Conservation (phyloP, 2,329 filamentous ascomycete species). For the Hypoxylon sp. region DNA sequence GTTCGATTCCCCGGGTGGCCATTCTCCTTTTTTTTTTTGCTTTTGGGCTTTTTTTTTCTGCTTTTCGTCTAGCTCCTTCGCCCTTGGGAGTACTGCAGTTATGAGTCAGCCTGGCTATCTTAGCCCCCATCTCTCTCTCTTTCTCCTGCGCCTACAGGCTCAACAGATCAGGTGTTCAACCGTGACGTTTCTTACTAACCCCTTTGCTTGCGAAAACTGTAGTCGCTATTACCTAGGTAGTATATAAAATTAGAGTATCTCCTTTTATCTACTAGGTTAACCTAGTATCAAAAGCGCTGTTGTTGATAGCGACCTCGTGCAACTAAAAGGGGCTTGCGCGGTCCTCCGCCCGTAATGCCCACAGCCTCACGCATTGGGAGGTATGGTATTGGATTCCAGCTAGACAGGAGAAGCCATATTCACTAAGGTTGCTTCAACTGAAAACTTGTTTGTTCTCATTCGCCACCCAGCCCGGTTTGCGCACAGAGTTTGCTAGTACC, state of each 20-base stretch:
- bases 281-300: neutral
- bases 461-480: no score
- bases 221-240: neutral
- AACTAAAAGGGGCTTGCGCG: neutral
- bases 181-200: no score
- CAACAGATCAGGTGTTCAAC: no score
- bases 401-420: neutral
- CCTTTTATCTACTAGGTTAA: neutral
- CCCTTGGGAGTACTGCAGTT: no score
- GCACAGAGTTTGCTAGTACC: neutral
- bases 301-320: neutral
- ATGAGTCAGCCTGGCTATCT: no score
- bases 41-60: neutral
- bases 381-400: neutral
- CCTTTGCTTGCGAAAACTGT: neutral
- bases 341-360: no score
- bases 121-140: no score
- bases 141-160: no score
- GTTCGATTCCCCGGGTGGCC: conserved; percentile 28
- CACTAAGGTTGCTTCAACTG: no score
- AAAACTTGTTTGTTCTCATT: no score
- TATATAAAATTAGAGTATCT: neutral
- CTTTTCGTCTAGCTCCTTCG: neutral
- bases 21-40: neutral
- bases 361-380: neutral